Base-by-base conservation (phyloP, 2,329 filamentous ascomycete genomes). In the Xylariomycetidae sp. region DNA sequence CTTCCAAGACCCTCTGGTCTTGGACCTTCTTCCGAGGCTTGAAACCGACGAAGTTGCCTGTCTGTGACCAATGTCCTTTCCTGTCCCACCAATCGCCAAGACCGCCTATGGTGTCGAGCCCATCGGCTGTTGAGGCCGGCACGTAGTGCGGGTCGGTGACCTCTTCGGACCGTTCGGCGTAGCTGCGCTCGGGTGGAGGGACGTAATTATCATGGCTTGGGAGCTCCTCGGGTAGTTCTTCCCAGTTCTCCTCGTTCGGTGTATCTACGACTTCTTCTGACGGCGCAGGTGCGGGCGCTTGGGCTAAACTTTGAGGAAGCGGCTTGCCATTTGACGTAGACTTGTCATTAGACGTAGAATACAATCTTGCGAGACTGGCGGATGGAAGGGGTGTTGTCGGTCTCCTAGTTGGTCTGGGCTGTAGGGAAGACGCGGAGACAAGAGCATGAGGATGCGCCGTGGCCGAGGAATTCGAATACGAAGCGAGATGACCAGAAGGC, bases 51-150 rank as follows among this genome's bases (percentile, higher is more conserved):
- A 72, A 69, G 30, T 62, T 48, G 46, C 63, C 67, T 38, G 64
- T 63, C 23, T 57, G 37, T 29, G 61, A 61, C 72, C 74, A 78
- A 48, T 76, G 63, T n/a, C 62, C 61, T n/a, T 59, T 56, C 32
- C 62, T 53, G 6, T 75, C 64, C 73, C 74, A 80, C 74, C 73
- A 80, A 16, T 55, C 57, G 20, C 57, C 57, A 23, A 75, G 39
- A 1, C 66, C 60, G 25, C 64, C 66, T 10, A 76, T 63, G 31
- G 66, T 58, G 40, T 70, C 64, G 3, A 79, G 59, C 0, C 59
- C 69, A 0, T 64, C 59, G 6, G 61, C 60, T 4, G 55, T 57
- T 11, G 56, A 55, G 12, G 74, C 75, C 3, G 73, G 72, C 4
- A 54, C 49, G 50, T 78, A 79, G 2, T 34, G 31, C 3, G 54